Evolutionary conservation across 2,329 filamentous ascomycete species (phyloP).

Genomic region (Apiospora hydei): DNA sequence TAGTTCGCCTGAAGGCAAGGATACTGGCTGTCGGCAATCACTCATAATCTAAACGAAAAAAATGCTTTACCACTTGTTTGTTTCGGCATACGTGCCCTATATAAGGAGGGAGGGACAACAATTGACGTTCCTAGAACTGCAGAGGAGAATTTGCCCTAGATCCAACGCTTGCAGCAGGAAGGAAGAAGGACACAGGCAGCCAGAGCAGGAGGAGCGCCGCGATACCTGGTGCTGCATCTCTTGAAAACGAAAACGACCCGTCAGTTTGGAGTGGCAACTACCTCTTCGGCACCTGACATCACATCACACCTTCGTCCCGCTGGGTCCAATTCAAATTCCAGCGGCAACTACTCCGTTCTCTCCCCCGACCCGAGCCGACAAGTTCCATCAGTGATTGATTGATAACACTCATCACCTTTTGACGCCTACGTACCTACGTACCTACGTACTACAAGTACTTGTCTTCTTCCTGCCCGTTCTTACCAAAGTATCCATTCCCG

Average conservation of each 20-base stretch:
- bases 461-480: neutral
- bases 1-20: neutral
- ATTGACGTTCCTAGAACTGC: neutral
- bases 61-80: neutral
- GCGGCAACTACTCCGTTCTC: neutral
- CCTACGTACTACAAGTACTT: neutral
- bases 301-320: neutral
- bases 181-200: neutral
- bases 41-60: neutral
- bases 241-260: neutral
- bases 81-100: neutral
- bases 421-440: neutral
- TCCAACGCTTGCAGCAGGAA: neutral
- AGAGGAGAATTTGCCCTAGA: neutral
- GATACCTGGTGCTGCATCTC: too few relatives aligned
- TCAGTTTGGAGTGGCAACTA: neutral
- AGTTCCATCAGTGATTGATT: neutral
- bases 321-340: neutral
- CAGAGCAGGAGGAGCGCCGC: neutral
- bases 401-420: neutral
- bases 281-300: neutral
- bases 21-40: neutral
- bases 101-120: neutral
- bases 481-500: neutral
- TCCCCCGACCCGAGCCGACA: neutral